Evolutionary conservation across 257 asterid genomes (phyloP).

Genomic region (Eustoma russellianum): DNA sequence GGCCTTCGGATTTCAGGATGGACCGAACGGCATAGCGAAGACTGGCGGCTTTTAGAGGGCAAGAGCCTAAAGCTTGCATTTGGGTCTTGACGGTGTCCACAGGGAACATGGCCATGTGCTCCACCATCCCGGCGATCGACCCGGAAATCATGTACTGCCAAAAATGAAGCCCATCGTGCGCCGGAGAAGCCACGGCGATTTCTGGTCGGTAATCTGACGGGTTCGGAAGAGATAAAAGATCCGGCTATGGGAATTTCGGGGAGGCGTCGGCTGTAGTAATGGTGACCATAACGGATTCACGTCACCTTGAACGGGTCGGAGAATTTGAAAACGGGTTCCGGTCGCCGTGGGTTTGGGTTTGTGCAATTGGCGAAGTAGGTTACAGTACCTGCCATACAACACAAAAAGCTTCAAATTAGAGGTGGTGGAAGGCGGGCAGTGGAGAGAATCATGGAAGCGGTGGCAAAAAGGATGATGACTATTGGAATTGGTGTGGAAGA

Average conservation of each 20-base stretch:
- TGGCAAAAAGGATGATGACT: neutral
- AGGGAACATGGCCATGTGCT: conserved; percentile 99
- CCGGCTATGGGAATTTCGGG: conserved; percentile 57
- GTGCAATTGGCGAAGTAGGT: neutral
- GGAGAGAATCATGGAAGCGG: conserved; percentile 3
- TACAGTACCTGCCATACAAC: conserved; percentile 7
- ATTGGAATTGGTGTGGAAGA: neutral
- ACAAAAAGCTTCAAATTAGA: neutral
- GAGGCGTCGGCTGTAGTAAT: conserved; percentile 33
- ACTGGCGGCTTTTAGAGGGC: conserved; percentile 66
- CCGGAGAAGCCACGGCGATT: conserved; percentile 24
- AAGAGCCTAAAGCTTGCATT: conserved; percentile 87
- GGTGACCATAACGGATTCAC: conserved; percentile 39
- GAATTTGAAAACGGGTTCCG: neutral
- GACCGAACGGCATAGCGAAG: conserved; percentile 52
- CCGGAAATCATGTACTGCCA: conserved; percentile 96
- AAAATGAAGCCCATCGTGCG: conserved; percentile 79
- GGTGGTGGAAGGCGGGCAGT: neutral
- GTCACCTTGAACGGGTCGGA: neutral
- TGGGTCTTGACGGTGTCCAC: conserved; percentile 85
- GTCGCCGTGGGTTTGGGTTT: neutral
- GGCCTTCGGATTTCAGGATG: conserved; percentile 60
- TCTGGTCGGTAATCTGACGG: conserved; percentile 41
- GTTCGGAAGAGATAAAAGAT: conserved; percentile 43
- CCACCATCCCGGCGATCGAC: conserved; percentile 82